Conservation (phyloP, 2,329 filamentous ascomycete species). For the Delphinella strobiligena region DNA sequence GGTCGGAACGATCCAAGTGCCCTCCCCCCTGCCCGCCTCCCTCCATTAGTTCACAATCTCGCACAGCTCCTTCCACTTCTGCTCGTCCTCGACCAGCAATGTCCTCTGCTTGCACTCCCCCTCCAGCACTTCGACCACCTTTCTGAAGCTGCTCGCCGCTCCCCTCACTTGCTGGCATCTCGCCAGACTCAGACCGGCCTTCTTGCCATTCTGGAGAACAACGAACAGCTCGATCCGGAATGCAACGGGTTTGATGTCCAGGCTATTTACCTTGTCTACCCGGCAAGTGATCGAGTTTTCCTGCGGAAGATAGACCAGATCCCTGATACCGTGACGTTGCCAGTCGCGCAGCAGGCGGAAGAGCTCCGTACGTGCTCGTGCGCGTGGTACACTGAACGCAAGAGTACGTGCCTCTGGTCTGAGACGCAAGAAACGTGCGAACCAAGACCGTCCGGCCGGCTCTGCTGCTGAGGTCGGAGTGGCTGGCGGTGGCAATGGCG, state of each 20-base stretch:
- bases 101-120: constrained; percentile 52
- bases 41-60: constrained; percentile 21
- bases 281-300: constrained; percentile 69
- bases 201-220: constrained; percentile 73
- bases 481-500: constrained; percentile 22
- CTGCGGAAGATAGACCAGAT: constrained; percentile 67
- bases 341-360: constrained; percentile 65
- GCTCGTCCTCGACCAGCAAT: constrained; percentile 51
- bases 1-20: too few relatives aligned
- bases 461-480: constrained; percentile 12
- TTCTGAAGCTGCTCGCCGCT: constrained; percentile 81
- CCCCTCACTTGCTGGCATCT: constrained; percentile 83
- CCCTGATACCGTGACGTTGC: constrained; percentile 61
- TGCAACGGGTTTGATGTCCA: constrained; percentile 75
- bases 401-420: constrained; percentile 68
- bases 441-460: constrained; percentile 57
- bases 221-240: constrained; percentile 83
- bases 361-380: constrained; percentile 66
- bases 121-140: constrained; percentile 66
- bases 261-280: constrained; percentile 63
- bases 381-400: constrained; percentile 61
- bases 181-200: constrained; percentile 64
- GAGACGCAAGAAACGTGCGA: constrained; percentile 77
- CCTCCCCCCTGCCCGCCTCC: too few relatives aligned
- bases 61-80: constrained; percentile 31